phyloP scores from a whole-genome alignment of 2,329 filamentous ascomycete species.

The Colletotrichum spinosum region DNA sequence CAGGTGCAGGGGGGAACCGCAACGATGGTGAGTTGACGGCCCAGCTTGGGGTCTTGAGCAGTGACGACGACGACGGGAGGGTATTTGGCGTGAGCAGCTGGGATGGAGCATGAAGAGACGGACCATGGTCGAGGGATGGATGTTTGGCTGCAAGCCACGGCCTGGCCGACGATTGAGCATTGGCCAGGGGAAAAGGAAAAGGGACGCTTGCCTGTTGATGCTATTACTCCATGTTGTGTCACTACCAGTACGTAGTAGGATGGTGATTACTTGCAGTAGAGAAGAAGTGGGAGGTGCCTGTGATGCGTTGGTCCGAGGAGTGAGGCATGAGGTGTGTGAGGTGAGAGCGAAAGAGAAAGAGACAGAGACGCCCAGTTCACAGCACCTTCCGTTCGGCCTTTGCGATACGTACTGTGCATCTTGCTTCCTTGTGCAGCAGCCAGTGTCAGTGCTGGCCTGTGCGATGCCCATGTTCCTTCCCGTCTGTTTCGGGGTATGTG shows the following conservation, averaged over 20 bases:
- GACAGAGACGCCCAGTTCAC: too few species aligned
- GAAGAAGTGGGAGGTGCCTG: too few species aligned
- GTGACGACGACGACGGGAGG: neutral
- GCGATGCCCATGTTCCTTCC: slow-evolving; percentile 24
- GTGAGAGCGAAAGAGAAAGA: neutral
- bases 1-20: slow-evolving; percentile 33
- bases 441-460: slow-evolving; percentile 14
- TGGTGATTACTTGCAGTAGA: neutral
- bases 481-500: slow-evolving; percentile 36
- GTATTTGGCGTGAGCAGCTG: slow-evolving; percentile 5
- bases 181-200: neutral
- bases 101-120: slow-evolving; percentile 8
- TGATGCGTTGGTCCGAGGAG: too few species aligned
- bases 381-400: too few species aligned
- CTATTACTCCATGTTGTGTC: too few species aligned
- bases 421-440: slow-evolving; percentile 1
- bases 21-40: slow-evolving; percentile 13
- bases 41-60: slow-evolving; percentile 1
- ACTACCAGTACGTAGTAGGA: neutral
- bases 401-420: neutral
- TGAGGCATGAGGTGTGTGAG: neutral
- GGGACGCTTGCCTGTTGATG: neutral
- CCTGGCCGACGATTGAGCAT: neutral
- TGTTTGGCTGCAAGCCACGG: slow-evolving; percentile 15
- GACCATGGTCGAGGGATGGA: neutral